phyloP scores from a whole-genome alignment of 148 eudicot genomes.

The Vaccinium vitisidaea region DNA sequence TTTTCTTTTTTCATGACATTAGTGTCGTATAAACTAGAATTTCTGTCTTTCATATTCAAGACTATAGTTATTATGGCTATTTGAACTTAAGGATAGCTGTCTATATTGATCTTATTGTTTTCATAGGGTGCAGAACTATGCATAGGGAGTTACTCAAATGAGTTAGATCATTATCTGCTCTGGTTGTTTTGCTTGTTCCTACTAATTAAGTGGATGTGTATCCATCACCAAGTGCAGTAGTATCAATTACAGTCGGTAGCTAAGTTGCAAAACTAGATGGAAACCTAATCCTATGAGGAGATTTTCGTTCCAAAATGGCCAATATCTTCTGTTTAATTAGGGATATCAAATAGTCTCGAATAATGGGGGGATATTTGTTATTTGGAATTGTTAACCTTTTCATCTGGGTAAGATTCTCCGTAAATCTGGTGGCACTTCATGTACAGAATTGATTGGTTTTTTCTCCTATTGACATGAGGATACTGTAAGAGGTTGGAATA shows the following conservation, averaged over 20 bases:
- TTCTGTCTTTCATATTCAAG: not conserved
- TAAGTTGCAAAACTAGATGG: not conserved
- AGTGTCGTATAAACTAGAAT: not conserved
- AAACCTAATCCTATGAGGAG: not conserved
- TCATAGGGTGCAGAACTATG: not conserved
- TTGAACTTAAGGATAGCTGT: not conserved
- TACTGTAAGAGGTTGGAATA: not conserved
- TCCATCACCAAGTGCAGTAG: not conserved
- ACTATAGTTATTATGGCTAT: not conserved
- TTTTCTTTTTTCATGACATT: conserved; percentile 13
- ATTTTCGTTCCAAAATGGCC: not conserved
- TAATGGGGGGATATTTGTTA: not conserved
- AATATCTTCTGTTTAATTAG: not conserved
- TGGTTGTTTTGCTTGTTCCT: not conserved
- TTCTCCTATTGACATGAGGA: not conserved
- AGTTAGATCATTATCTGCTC: not conserved
- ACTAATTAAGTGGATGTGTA: not conserved
- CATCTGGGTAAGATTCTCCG: not conserved
- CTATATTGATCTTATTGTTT: not conserved
- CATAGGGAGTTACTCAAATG: not conserved
- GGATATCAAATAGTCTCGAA: not conserved
- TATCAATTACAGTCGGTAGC: not conserved
- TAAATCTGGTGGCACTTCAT: not conserved
- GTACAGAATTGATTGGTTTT: not conserved
- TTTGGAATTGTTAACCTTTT: not conserved